Conservation (phyloP, 371 early-diverging fungal genomes). For the Rhizomucor miehei region DNA sequence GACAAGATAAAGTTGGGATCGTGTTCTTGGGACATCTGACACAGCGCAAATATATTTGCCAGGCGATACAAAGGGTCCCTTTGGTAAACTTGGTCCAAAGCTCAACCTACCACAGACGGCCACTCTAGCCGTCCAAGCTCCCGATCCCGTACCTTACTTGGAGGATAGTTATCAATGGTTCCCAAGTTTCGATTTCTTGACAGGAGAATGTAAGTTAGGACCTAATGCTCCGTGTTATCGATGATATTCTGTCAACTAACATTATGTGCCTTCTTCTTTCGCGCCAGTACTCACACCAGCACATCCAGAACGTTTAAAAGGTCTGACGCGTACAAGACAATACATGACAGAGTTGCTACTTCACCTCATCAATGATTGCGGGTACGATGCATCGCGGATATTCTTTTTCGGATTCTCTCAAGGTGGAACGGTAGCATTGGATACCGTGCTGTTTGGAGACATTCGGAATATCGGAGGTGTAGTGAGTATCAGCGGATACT, state of each 20-base stretch:
- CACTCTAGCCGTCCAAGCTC: constrained; percentile 60
- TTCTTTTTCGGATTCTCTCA: constrained; percentile 76
- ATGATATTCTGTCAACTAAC: background rate
- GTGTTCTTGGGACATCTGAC: too few species aligned
- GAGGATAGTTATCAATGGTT: constrained; percentile 67
- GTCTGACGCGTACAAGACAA: constrained; percentile 32
- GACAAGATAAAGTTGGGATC: background rate
- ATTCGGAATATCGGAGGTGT: constrained; percentile 44
- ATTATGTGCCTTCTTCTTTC: too few species aligned
- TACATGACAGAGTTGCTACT: constrained; percentile 31
- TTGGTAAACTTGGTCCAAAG: constrained; percentile 53
- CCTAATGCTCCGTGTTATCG: background rate
- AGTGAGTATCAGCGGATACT: constrained; percentile 55
- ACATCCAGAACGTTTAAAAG: constrained; percentile 44
- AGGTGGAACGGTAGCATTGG: constrained; percentile 68
- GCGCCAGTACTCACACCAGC: constrained; percentile 51
- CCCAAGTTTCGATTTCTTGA: constrained; percentile 59
- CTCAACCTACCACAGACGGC: constrained; percentile 71
- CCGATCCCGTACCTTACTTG: constrained; percentile 61
- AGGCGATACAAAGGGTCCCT: constrained; percentile 60
- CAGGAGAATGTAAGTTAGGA: constrained; percentile 55
- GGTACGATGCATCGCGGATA: constrained; percentile 45
- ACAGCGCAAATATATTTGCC: background rate
- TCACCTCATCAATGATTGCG: constrained; percentile 44
- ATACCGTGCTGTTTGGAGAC: constrained; percentile 54